phyloP scores from a whole-genome alignment of 2,329 filamentous ascomycete genomes.

The Neophaeococcomyces aloes region DNA sequence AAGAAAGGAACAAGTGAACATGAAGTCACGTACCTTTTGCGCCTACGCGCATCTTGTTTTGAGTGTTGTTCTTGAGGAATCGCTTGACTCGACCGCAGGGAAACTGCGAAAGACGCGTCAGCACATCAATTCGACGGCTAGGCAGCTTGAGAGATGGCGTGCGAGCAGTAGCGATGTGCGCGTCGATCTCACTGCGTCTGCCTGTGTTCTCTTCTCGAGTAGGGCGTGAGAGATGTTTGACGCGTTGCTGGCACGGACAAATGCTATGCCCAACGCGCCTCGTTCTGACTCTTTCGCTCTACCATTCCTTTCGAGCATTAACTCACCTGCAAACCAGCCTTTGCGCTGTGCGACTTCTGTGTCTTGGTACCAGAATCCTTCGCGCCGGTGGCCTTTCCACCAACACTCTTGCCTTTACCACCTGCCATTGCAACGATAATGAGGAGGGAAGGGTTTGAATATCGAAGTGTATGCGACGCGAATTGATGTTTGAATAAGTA shows the following conservation, averaged over 20 bases:
- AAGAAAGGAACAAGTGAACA: neutral
- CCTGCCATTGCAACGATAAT: conserved; percentile 51
- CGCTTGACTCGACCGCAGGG: conserved; percentile 99
- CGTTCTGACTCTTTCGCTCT: neutral
- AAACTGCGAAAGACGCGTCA: conserved; percentile 50
- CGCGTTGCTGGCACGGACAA: neutral
- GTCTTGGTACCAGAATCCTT: conserved; percentile 77
- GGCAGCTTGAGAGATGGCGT: too few relatives aligned
- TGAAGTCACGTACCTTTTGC: conserved; percentile 54
- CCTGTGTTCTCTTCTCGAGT: too few relatives aligned
- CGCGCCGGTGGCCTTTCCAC: conserved; percentile 73
- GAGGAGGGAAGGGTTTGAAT: neutral
- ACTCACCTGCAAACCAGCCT: conserved; percentile 88
- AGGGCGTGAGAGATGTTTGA: neutral
- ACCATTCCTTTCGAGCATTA: conserved; percentile 4
- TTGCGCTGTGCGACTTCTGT: conserved; percentile 86
- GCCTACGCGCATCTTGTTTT: conserved; percentile 99
- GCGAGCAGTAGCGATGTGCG: too few relatives aligned
- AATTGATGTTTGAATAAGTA: conserved; percentile 5
- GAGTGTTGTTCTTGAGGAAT: conserved; percentile 97
- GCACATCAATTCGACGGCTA: neutral
- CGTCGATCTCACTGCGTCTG: too few relatives aligned
- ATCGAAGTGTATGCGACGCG: conserved; percentile 9
- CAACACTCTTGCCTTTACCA: conserved; percentile 86
- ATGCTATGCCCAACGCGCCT: neutral